These are phyloP conservation scores for Corymbia citriodora DNA, from an alignment of 441 rosid genomes.

Conservation along the genomic window DNA sequence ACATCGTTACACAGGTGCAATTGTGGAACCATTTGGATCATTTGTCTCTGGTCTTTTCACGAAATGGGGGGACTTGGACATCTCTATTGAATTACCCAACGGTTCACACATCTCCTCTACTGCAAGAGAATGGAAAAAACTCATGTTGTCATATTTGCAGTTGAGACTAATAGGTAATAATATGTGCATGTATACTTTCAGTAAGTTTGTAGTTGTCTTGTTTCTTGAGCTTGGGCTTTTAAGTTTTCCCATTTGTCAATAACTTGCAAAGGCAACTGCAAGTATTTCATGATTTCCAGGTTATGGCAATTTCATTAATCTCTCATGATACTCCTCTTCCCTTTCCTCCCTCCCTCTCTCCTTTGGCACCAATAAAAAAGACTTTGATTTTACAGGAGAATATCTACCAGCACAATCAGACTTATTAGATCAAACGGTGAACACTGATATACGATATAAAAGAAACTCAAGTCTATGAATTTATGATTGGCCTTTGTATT, in stretches of 20 bases:
- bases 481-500: background rate
- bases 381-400: background rate
- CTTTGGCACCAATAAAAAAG: too few species aligned
- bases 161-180: constrained; percentile 46
- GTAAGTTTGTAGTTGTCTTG: background rate
- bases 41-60: constrained; percentile 84
- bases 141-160: constrained; percentile 43
- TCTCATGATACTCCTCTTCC: background rate
- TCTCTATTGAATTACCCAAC: constrained; percentile 54
- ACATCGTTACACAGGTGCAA: constrained; percentile 54
- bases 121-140: constrained; percentile 59
- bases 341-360: background rate
- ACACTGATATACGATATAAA: background rate
- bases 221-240: background rate
- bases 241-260: background rate
- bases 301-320: background rate
- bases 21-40: constrained; percentile 87
- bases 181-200: background rate
- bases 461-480: background rate
- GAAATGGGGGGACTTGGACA: constrained; percentile 79
- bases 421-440: background rate
- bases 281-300: background rate
- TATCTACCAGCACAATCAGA: background rate
- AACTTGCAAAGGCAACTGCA: background rate
- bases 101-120: constrained; percentile 48